A percentile compares a stretch with the other conserved stretches of the same genome.
These are phyloP conservation scores for Paxillus involutus DNA, from an alignment of 768 basidiomycete species.

Conservation along the genomic window DNA sequence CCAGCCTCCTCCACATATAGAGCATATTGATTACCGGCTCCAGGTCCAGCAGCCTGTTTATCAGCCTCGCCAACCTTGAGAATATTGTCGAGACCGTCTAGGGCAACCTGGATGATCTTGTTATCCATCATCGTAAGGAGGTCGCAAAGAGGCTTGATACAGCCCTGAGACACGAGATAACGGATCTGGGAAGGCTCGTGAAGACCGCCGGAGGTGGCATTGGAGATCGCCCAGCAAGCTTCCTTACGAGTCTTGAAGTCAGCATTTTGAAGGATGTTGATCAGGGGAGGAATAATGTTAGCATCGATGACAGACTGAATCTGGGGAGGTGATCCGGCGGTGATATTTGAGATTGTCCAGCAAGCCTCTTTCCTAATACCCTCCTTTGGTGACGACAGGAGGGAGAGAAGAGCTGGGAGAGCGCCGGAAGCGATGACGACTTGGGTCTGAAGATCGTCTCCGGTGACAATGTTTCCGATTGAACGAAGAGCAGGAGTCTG, in stretches of 20 bases:
- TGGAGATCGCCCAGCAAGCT: constrained; percentile 99
- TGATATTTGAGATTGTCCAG: constrained; percentile 99
- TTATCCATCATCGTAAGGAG: constrained; percentile 98
- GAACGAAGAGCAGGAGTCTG: constrained; percentile 98
- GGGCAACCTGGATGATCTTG: constrained; percentile 98
- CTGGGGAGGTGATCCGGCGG: constrained; percentile 94
- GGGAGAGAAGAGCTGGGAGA: constrained; percentile 87
- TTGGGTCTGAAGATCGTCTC: constrained; percentile 98
- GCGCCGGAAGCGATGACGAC: constrained; percentile 98
- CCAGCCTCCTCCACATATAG: constrained; percentile 96
- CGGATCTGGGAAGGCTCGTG: constrained; percentile 97
- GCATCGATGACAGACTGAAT: constrained; percentile 98
- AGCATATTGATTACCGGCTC: constrained; percentile 90
- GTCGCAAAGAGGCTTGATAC: constrained; percentile 98
- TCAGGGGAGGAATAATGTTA: constrained; percentile 95
- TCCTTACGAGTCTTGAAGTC: constrained; percentile 99
- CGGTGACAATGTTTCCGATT: constrained; percentile 98
- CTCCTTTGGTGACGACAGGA: constrained; percentile 96
- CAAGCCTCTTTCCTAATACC: constrained; percentile 99
- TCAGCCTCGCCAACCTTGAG: constrained; percentile 97
- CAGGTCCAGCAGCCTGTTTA: constrained; percentile 77
- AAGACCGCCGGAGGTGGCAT: constrained; percentile 96
- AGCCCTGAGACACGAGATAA: constrained; percentile 96
- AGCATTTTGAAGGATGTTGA: constrained; percentile 96
- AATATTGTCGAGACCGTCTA: constrained; percentile 98